Evolutionary conservation across 257 asterid species (phyloP).

Genomic region (Solanum sitiens): DNA sequence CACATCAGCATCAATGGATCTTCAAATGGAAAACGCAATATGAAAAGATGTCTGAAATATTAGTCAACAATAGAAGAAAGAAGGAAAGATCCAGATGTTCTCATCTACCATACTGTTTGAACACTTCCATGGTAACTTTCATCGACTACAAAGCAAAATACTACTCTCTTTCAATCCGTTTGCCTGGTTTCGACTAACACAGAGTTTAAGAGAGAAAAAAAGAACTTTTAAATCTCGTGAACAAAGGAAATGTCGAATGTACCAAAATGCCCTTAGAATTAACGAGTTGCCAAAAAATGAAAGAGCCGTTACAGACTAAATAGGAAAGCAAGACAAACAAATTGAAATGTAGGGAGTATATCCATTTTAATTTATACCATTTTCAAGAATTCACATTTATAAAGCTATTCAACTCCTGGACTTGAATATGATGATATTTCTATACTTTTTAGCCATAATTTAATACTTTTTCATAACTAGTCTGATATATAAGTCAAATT

Average conservation of each 20-base stretch:
- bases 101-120: neutral
- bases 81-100: neutral
- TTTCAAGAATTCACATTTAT: neutral
- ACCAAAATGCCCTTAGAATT: neutral
- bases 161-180: neutral
- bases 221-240: neutral
- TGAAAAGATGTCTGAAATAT: neutral
- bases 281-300: neutral
- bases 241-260: neutral
- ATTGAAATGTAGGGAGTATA: neutral
- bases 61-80: neutral
- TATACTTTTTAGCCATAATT: neutral
- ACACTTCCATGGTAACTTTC: neutral
- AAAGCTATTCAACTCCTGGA: neutral
- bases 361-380: neutral
- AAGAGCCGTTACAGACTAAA: neutral
- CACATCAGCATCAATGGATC: neutral
- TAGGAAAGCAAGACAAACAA: neutral
- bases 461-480: neutral
- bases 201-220: neutral
- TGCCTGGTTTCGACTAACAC: neutral
- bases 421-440: neutral
- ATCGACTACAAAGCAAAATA: neutral
- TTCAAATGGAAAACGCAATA: neutral
- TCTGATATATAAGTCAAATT: neutral